Base-by-base conservation (phyloP, 371 early-diverging fungal genomes). In the Funneliformis caledonium region DNA sequence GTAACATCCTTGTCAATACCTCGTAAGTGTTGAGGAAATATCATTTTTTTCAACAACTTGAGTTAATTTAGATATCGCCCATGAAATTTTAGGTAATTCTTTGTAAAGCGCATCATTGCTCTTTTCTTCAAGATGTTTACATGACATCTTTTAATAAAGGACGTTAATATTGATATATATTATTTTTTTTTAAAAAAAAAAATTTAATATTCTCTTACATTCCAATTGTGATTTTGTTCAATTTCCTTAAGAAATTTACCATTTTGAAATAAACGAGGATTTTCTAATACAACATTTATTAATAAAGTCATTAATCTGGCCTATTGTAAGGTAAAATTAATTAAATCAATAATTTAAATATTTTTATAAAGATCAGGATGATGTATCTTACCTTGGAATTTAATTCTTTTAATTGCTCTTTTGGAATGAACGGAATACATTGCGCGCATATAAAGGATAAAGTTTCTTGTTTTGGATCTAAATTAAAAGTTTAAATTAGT, bases 391-490 rank as follows among this genome's bases (percentile, higher is more conserved):
- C 78, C 78, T 68, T 78, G 48, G 59, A 50, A 22, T 78, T 78
- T 26, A 78, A 67, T 61, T 68, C 26, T 50, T 4, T 11, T 14
- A 78, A 31, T 67, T 67, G 47, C 45, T 6, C 16, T 47, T 10
- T 10, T 14, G 68, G 56, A 50, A 78, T 67, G 16, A 12, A 67
- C 8, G 78, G 52, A 33, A 78, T 14, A 45, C 33, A 50, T 78
- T 62, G 68, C 1, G 68, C 69, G 45, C 78, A 78, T 31, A 78
- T 45, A 68, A 22, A 78, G 1, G 78, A 33, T 22, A 64, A 31
- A 22, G 43, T 67, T 64, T 78, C 69, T 50, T 48, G 50, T 9
- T 48, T 37, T 2, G 31, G 4, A 78, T 68, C 65, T 78, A 12
- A 68, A 78, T 16, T 43, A 61, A 61, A 33, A 74, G 6, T 0